Percentiles rank a stretch among this genome's conserved stretches.
Evolutionary conservation across 2,329 filamentous ascomycete species (phyloP).

Genomic region (Pseudogymnoascus verrucosus): DNA sequence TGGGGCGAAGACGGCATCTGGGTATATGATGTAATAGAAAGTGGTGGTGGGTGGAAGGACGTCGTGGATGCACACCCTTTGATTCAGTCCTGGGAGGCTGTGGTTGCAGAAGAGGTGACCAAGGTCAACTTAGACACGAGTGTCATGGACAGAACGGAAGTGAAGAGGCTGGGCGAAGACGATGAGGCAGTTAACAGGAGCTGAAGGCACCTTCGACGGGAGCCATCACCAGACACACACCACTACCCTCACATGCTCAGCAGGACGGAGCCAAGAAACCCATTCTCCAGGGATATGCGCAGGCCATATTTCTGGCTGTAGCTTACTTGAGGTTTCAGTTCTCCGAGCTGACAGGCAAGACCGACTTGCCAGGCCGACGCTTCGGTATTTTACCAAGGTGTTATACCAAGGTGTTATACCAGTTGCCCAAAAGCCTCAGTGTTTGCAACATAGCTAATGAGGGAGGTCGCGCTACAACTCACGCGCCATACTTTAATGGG

Average conservation of each 20-base stretch:
- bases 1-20: constrained; percentile 65
- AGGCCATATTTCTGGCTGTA: neutral
- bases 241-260: neutral
- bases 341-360: neutral
- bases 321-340: neutral
- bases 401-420: neutral
- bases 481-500: neutral
- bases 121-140: constrained; percentile 32
- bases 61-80: constrained; percentile 63
- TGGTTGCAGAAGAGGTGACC: constrained; percentile 34
- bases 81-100: constrained; percentile 50
- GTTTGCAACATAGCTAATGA: neutral
- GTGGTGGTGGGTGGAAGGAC: constrained; percentile 34
- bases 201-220: neutral
- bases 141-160: constrained; percentile 20
- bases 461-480: neutral
- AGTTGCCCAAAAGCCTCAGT: neutral
- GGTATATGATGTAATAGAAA: constrained; percentile 50
- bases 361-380: neutral
- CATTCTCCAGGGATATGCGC: neutral
- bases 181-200: neutral
- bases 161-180: neutral
- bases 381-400: neutral
- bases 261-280: neutral
- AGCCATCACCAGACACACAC: neutral